Evolutionary conservation across 257 asterid species (phyloP).

Genomic region (Fraxinus pennsylvanica): DNA sequence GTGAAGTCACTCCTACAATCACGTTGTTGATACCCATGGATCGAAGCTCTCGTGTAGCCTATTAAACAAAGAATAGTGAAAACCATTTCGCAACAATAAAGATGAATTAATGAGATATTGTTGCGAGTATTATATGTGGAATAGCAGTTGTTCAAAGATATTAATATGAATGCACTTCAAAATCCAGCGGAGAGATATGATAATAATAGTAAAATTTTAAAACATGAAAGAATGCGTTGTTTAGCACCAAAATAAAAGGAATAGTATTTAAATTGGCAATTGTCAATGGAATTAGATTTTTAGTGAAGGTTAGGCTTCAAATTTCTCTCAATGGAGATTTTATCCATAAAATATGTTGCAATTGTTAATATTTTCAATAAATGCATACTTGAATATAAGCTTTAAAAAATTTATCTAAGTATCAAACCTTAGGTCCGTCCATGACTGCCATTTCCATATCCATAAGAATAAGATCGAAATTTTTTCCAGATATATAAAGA

Average conservation of each 20-base stretch:
- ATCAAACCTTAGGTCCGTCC: slow-evolving; percentile 46
- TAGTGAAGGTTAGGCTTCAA: neutral
- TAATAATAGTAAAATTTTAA: no score
- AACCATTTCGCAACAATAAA: neutral
- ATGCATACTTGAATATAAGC: neutral
- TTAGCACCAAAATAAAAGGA: neutral
- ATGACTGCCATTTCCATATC: slow-evolving; percentile 59
- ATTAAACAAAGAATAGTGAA: neutral
- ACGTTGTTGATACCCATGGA: slow-evolving; percentile 46
- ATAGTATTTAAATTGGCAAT: no score
- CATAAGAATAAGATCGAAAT: slow-evolving; percentile 51
- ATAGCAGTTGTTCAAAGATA: neutral
- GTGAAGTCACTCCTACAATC: slow-evolving; percentile 49
- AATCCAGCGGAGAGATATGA: neutral
- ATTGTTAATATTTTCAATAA: neutral
- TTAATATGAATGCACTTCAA: neutral
- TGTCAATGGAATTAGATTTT: neutral
- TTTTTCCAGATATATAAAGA: slow-evolving; percentile 35
- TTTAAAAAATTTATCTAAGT: slow-evolving; percentile 5
- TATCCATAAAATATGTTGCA: neutral
- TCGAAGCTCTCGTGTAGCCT: slow-evolving; percentile 44
- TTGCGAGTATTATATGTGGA: neutral
- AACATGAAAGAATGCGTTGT: neutral
- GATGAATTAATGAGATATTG: neutral
- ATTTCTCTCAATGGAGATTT: neutral